Evolutionary conservation across 768 basidiomycete genomes (phyloP), one percentile per base, ranked within the genome.

Genomic region (Kwoniella sp.): DNA sequence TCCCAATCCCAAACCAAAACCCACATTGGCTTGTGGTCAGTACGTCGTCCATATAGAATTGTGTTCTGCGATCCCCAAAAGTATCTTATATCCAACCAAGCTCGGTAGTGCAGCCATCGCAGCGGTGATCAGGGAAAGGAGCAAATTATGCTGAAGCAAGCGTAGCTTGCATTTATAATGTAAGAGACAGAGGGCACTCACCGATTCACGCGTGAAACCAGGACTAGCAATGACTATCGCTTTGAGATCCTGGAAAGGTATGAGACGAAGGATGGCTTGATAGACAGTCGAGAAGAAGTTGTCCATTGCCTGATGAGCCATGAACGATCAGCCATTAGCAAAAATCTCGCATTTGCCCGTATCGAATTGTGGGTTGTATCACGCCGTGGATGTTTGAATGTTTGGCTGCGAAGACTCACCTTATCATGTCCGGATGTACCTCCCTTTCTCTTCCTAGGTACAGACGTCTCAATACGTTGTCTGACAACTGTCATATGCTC

Each of bases 181-280:
- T n/a, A n/a, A n/a, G n/a, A n/a, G n/a, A n/a, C 33, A 33, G 33
- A 33, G 33, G 7, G 33, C 6, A 72, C 79, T 57, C 7, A 97
- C 90, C 0, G 88, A 83, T 70, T 99, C 96, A 73, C 90, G 85
- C 7, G 93, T 88, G 88, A 97, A 99, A 0, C 96, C 96, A 8
- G 96, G 96, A 69, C 91, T 93, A 5, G 96, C 96, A 73, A 99
- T 89, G 51, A 99, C 91, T 72, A 99, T 91, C 2, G 90, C 95
- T 48, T 88, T 88, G 47, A 98, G 83, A 65, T 85, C 87, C 22
- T 85, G 82, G 71, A 88, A 96, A 2, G 96, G 94, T 67, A 99
- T 90, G 77, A 97, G 92, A 19, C 95, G 86, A 4, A 92, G 79
- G 70, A 98, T 90, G 0, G 91, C 86, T 25, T 92, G 86, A 74